These are phyloP conservation scores for Penicillium brasilianum DNA, from an alignment of 2,329 filamentous ascomycete genomes.

Conservation along the genomic window DNA sequence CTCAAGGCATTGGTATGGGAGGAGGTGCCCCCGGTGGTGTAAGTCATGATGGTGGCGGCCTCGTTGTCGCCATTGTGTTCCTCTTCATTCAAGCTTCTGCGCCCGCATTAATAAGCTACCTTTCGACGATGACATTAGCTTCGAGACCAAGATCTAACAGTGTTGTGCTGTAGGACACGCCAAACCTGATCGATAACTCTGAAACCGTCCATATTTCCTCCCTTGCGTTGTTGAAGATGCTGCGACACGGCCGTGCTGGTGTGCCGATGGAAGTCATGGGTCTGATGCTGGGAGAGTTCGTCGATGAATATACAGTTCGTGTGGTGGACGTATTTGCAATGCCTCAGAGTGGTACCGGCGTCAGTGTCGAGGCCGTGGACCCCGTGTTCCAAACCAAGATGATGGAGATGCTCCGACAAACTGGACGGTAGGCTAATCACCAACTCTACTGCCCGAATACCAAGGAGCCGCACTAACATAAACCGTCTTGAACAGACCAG, in stretches of 20 bases:
- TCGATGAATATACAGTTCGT: constrained; percentile 97
- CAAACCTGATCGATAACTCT: constrained; percentile 94
- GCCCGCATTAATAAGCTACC: constrained; percentile 11
- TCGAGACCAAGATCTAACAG: constrained; percentile 14
- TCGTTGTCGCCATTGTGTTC: constrained; percentile 13
- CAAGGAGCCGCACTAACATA: constrained; percentile 17
- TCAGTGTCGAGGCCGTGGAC: constrained; percentile 97
- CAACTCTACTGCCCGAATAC: neutral
- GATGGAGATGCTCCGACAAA: constrained; percentile 99
- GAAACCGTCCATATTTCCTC: constrained; percentile 99
- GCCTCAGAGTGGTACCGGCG: constrained; percentile 97
- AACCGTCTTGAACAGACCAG: constrained; percentile 65
- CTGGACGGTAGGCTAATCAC: constrained; percentile 72
- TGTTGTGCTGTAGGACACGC: constrained; percentile 70
- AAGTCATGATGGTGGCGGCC: constrained; percentile 32
- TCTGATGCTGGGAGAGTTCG: constrained; percentile 97
- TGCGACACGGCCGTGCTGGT: constrained; percentile 94
- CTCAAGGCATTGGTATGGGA: constrained; percentile 63
- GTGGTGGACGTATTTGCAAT: constrained; percentile 99
- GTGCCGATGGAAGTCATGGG: constrained; percentile 99
- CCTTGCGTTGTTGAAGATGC: constrained; percentile 95
- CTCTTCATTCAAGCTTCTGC: constrained; percentile 10
- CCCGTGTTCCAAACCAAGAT: constrained; percentile 99
- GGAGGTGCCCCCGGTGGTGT: constrained; percentile 46
- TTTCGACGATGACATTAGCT: neutral